Base-by-base conservation (phyloP, 2,329 filamentous ascomycete genomes). In the Chaetomium olivaceum region DNA sequence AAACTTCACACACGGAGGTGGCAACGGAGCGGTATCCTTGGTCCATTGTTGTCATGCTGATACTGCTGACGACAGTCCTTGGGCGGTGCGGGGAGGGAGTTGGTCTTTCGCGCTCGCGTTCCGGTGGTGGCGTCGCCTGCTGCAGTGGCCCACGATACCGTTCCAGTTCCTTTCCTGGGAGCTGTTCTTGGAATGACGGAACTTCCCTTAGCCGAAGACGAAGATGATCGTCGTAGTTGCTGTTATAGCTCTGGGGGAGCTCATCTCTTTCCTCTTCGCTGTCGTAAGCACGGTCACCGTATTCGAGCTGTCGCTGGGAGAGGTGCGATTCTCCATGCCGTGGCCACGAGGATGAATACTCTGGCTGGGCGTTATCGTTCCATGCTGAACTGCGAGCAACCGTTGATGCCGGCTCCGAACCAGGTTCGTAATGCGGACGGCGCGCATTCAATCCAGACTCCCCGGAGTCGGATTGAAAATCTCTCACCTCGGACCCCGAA, bases 261-360 rank as follows among this genome's bases (percentile, higher is more conserved):
- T 68, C 61, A 7, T 71, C 66, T 11, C 59, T 70, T 19, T 70
- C 69, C 31, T 67, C 69, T 6, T 68, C 69, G 59, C 62, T 46
- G 7, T 63, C 43, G 36, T 57, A 64, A 16, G 62, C 65, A 14
- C 29, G 27, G 9, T 65, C 50, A 7, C 36, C 62, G 11, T 33
- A 61, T 12, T 21, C 12, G 23, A 61, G 39, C 11, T 62, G 58
- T 31, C 48, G 48, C n/a, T 51, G 56, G 8, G 50, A 25, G 7
- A 64, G 51, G 14, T 63, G 66, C 3, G 58, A 46, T 3, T 58
- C 66, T 25, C 25, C 21, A 23, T 67, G 66, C 39, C 67, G 50
- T 0, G 71, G 70, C 70, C 70, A 70, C 1, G 71, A 70, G 5
- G 71, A 71, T 1, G 71, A 71, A 50, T 68, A 71, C 25, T 63